These are phyloP conservation scores for Puccinia sorghi DNA, from an alignment of 1,284 basidiomycete species.

Conservation along the genomic window DNA sequence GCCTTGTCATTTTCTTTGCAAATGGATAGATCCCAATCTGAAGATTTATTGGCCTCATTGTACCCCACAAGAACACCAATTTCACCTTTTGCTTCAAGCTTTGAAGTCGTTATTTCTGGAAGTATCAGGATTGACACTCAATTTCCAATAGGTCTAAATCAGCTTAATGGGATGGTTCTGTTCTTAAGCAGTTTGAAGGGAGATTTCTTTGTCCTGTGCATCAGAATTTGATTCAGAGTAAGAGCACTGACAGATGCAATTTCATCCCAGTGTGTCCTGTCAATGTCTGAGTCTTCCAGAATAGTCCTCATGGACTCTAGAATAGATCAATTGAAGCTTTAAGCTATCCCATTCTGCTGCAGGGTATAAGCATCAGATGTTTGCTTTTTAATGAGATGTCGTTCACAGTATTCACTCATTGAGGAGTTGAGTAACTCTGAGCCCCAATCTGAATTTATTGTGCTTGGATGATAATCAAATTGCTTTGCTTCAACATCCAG, in stretches of 20 bases:
- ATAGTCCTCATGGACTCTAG: background rate
- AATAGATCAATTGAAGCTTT: background rate
- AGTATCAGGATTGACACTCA: background rate
- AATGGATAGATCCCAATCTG: too few species aligned
- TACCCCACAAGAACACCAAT: background rate
- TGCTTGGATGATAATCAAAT: background rate
- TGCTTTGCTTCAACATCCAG: background rate
- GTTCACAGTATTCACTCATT: background rate
- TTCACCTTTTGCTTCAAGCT: background rate
- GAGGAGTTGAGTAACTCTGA: background rate
- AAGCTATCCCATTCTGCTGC: conserved; percentile 5
- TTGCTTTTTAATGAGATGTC: background rate
- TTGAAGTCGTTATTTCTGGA: background rate
- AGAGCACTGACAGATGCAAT: background rate
- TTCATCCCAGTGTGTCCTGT: background rate
- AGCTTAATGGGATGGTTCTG: background rate
- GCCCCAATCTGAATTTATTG: background rate
- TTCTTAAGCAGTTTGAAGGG: background rate
- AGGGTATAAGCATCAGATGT: background rate
- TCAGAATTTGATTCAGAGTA: background rate
- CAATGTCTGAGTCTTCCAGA: background rate
- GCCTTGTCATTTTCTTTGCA: too few species aligned
- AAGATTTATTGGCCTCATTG: too few species aligned
- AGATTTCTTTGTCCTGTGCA: background rate
- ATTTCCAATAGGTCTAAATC: background rate